A percentile compares a stretch with the other conserved stretches of the same genome.
Evolutionary conservation across 495 filamentous ascomycete species (phyloP).

Genomic region (Aspergillus bertholletiae): DNA sequence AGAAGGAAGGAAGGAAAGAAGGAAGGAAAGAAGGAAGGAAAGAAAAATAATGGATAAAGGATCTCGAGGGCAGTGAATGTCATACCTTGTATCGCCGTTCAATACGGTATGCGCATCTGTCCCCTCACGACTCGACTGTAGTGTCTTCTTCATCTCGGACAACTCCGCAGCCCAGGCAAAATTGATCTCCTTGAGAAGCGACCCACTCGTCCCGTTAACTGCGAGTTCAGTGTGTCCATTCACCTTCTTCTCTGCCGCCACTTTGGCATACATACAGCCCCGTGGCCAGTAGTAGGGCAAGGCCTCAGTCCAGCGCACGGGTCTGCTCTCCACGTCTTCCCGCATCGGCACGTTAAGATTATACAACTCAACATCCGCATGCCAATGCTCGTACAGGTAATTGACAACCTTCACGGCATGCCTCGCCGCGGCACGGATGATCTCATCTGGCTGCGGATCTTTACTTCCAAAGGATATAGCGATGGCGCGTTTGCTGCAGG

Average conservation of each 20-base stretch:
- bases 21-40: neutral
- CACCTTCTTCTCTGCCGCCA: slow-evolving; percentile 12
- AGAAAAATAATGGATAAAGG: too few species aligned
- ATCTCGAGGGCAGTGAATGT: too few species aligned
- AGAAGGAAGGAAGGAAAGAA: neutral
- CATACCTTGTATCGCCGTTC: slow-evolving; percentile 56
- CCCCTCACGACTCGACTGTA: slow-evolving; percentile 57
- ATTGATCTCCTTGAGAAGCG: slow-evolving; percentile 22
- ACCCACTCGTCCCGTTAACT: slow-evolving; percentile 3
- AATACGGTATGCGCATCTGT: slow-evolving; percentile 94
- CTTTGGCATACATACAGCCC: slow-evolving; percentile 79
- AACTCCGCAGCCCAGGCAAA: slow-evolving; percentile 44
- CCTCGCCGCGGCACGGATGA: slow-evolving; percentile 68
- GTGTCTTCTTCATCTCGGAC: slow-evolving; percentile 44
- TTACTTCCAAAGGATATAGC: slow-evolving; percentile 81
- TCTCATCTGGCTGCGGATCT: slow-evolving; percentile 62
- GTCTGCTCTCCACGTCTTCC: slow-evolving; percentile 52
- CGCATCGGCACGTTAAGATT: slow-evolving; percentile 81
- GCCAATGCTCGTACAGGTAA: slow-evolving; percentile 70
- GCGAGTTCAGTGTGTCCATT: slow-evolving; percentile 4
- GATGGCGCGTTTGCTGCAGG: slow-evolving; percentile 70
- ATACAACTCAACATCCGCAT: slow-evolving; percentile 74
- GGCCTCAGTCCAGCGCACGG: slow-evolving; percentile 72
- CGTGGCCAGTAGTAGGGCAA: slow-evolving; percentile 81
- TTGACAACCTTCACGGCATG: slow-evolving; percentile 72